phyloP scores from a whole-genome alignment of 179 eudicot species.

The Sideroxylon spinosum region DNA sequence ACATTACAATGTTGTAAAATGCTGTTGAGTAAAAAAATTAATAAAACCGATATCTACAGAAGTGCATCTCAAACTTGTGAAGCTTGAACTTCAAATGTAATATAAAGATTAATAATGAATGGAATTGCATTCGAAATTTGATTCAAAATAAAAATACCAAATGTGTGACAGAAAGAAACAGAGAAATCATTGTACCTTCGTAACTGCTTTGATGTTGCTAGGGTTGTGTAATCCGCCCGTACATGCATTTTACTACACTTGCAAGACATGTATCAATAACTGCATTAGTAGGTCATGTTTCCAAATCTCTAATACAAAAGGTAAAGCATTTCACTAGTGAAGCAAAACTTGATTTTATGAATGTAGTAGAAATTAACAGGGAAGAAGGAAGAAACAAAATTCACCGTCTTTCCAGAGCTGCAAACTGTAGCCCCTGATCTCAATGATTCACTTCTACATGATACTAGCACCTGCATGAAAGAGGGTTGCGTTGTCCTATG shows the following conservation, averaged over 20 bases:
- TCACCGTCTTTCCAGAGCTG: background rate
- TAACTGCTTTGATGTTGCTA: too few species aligned
- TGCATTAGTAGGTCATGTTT: background rate
- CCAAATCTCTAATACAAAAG: background rate
- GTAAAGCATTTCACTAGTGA: background rate
- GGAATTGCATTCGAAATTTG: background rate
- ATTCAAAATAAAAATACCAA: background rate
- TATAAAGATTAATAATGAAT: background rate
- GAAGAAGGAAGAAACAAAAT: background rate
- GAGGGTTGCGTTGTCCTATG: background rate
- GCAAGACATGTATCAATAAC: background rate
- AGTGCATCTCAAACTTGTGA: background rate
- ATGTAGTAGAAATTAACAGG: background rate
- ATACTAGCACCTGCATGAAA: background rate
- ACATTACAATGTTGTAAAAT: conserved; percentile 1
- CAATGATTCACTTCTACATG: background rate
- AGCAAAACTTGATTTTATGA: background rate
- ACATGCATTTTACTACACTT: background rate
- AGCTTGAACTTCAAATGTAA: background rate
- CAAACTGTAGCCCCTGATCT: background rate
- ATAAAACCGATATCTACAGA: background rate
- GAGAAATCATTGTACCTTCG: background rate
- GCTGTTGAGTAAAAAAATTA: background rate
- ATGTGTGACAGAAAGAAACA: background rate
- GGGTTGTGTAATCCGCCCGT: background rate